phyloP scores from a whole-genome alignment of 441 rosid genomes.

The Corymbia calophylla region DNA sequence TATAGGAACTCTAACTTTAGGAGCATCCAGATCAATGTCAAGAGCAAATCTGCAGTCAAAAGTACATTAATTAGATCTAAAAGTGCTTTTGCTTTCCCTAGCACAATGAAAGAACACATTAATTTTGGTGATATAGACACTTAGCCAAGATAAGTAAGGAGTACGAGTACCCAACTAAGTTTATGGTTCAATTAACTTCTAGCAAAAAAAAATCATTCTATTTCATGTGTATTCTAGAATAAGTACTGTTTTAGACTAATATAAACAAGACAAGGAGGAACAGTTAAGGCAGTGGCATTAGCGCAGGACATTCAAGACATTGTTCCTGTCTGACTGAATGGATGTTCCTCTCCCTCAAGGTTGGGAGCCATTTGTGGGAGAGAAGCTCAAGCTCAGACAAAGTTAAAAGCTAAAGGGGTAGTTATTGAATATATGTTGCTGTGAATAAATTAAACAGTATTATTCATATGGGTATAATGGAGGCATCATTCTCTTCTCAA shows the following conservation, averaged over 20 bases:
- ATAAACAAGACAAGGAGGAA: background rate
- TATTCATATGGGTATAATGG: background rate
- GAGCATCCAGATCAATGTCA: constrained; percentile 99
- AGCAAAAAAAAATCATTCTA: background rate
- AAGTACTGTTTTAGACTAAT: background rate
- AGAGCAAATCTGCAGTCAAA: constrained; percentile 80
- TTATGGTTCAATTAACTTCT: background rate
- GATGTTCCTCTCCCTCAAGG: background rate
- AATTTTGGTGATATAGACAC: background rate
- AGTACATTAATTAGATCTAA: background rate
- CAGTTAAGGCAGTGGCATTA: background rate
- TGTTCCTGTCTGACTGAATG: background rate
- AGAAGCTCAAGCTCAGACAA: background rate
- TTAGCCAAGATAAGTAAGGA: background rate
- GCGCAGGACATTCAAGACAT: background rate
- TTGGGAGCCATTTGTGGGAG: background rate
- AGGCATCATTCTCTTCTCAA: background rate
- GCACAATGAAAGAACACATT: background rate
- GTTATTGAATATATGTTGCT: background rate
- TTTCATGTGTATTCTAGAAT: background rate
- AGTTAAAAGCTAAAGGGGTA: background rate
- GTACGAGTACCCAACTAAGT: background rate
- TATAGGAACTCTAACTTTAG: constrained; percentile 93
- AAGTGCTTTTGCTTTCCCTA: background rate
- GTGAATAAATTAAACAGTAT: background rate